Percentiles rank a stretch among this genome's conserved stretches.
phyloP scores from a whole-genome alignment of 768 basidiomycete species.

The Kwoniella botswanensis region DNA sequence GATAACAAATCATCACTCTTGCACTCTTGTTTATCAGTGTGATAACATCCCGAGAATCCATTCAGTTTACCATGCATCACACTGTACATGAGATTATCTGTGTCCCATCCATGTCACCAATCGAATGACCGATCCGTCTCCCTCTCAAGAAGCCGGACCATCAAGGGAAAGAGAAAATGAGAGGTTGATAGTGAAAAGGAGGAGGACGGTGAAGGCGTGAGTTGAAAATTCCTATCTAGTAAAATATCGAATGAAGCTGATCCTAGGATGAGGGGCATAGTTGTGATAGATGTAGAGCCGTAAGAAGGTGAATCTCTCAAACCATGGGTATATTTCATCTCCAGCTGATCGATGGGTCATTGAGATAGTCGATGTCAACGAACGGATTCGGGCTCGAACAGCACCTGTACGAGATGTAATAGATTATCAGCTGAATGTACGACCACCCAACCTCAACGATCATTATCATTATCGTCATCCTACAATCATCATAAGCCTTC shows the following conservation, averaged over 20 bases:
- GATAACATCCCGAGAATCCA: background rate
- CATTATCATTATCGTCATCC: background rate
- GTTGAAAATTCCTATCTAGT: background rate
- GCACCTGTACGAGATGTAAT: background rate
- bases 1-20: background rate
- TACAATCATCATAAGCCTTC: background rate
- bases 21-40: background rate
- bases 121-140: background rate
- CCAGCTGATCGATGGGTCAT: background rate
- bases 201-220: slow-evolving; percentile 9
- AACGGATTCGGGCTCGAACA: background rate
- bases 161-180: background rate
- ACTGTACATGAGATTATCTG: too few relatives aligned
- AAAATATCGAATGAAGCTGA: background rate
- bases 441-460: slow-evolving; percentile 1
- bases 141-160: background rate
- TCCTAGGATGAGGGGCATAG: background rate
- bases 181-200: slow-evolving; percentile 1
- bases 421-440: slow-evolving; percentile 6
- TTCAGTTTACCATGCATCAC: background rate
- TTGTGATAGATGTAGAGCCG: slow-evolving; percentile 6
- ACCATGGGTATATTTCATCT: background rate
- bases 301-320: background rate
- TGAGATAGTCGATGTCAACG: slow-evolving; percentile 6
- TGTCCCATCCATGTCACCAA: too few relatives aligned